Base-by-base conservation (phyloP, 345 rosid species). In the Eucalyptus guilfoylei region DNA sequence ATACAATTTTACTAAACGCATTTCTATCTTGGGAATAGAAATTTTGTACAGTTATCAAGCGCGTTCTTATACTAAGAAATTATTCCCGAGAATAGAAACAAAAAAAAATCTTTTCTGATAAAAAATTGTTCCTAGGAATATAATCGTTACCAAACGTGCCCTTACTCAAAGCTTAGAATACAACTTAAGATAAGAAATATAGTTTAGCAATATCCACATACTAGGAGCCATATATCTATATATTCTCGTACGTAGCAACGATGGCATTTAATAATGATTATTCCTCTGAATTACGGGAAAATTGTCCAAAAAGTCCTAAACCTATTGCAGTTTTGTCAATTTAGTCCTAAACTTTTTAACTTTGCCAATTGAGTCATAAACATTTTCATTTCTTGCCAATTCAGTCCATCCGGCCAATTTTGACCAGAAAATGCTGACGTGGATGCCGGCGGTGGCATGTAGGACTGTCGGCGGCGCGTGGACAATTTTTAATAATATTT, bases 131-230 rank as follows among this genome's bases (percentile, higher is more conserved):
- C 1, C 2, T 3, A 0, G 4, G 9, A 0, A 50, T 50, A 50
- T 50, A 50, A 17, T 50, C 4, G 0, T 50, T 50, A 17, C 9
- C 9, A 50, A 50, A 50, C 0, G 2, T 0, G 0, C 1, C 9
- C 0, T 17, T 52, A 52, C 58, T 52, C 58, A 24, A 62, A 62
- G 4, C 40, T 64, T 72, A 72, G 81, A 37, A 72, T 19, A 11
- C 24, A 34, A 23, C 44, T 72, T 72, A 72, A 9, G 45, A 37
- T 37, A 72, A 34, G 26, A 34, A 17, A 72, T 34, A 17, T 19
- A 72, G 44, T 72, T 17, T 0, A 72, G 3, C 13, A 24, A 24
- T 55, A 9, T 24, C 62, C 62, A 24, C 62, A 1, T 0, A 24
- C 30, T 24, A 55, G 62, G 30, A 55, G 30, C 62, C 62, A 0